These are phyloP conservation scores for Pterula multifida DNA, from an alignment of 1,284 basidiomycete species.

Conservation along the genomic window DNA sequence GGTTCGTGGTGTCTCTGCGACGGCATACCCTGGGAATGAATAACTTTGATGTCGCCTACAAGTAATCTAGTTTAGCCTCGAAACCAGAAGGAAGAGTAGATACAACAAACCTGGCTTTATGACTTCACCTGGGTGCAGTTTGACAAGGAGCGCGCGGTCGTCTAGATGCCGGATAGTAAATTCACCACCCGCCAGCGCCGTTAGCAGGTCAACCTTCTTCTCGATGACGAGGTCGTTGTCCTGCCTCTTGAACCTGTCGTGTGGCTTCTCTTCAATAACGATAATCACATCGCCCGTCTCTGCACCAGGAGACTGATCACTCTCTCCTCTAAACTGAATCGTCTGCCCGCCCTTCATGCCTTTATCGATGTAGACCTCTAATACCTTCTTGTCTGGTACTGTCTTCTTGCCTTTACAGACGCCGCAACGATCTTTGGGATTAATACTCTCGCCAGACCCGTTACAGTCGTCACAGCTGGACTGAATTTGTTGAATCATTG, in stretches of 20 bases:
- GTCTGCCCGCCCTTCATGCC: conserved; percentile 98
- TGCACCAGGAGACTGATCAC: conserved; percentile 88
- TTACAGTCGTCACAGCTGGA: conserved; percentile 89
- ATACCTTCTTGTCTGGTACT: conserved; percentile 88
- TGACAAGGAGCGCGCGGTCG: conserved; percentile 79
- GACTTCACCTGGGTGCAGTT: conserved; percentile 83
- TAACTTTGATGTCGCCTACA: conserved; percentile 80
- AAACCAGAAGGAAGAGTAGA: conserved; percentile 1
- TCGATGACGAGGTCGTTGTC: conserved; percentile 88
- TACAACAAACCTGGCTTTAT: conserved; percentile 78
- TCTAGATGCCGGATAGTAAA: conserved; percentile 91
- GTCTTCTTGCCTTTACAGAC: conserved; percentile 95
- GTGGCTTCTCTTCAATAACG: conserved; percentile 92
- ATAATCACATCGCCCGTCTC: conserved; percentile 96
- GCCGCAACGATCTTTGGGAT: conserved; percentile 88
- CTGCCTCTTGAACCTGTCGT: conserved; percentile 85
- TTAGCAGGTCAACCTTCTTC: conserved; percentile 87
- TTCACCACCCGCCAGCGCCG: conserved; percentile 87
- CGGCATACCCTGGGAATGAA: conserved; percentile 95
- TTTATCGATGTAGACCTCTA: conserved; percentile 99
- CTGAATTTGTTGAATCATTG: conserved; percentile 99
- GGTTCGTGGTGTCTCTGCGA: conserved; percentile 95
- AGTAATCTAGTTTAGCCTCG: conserved; percentile 7
- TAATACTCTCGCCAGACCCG: conserved; percentile 90
- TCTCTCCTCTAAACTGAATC: conserved; percentile 90